Evolutionary conservation across 2,329 filamentous ascomycete genomes (phyloP).

Genomic region (Colletotrichum euphorbiae): DNA sequence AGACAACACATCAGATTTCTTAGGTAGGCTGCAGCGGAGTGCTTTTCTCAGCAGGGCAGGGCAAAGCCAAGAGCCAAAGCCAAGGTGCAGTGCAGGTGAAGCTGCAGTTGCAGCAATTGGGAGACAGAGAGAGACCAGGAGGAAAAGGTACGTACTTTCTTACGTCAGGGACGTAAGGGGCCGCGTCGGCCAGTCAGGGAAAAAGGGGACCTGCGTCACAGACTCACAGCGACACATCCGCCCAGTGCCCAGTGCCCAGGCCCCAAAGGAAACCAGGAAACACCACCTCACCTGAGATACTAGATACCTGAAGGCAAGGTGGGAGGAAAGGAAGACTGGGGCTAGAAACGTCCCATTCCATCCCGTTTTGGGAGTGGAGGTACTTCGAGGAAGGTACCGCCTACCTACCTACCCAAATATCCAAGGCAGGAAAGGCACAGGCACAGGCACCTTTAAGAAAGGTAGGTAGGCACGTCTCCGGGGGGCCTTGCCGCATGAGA

Average conservation of each 20-base stretch:
- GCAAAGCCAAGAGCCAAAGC: too few relatives aligned
- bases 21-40: neutral
- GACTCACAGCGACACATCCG: neutral
- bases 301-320: too few relatives aligned
- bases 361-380: too few relatives aligned
- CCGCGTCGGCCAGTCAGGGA: constrained; percentile 18
- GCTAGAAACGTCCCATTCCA: constrained; percentile 33
- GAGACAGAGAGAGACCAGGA: neutral
- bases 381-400: too few relatives aligned
- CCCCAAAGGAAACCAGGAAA: too few relatives aligned
- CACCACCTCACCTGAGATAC: too few relatives aligned
- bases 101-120: neutral
- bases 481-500: constrained; percentile 31
- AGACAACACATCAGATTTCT: constrained; percentile 3
- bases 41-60: neutral
- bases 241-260: too few relatives aligned
- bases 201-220: constrained; percentile 39
- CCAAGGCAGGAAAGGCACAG: too few relatives aligned
- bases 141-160: constrained; percentile 11
- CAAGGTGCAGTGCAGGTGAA: neutral
- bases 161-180: constrained; percentile 31
- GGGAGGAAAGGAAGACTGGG: constrained; percentile 6
- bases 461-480: neutral
- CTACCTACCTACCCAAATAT: too few relatives aligned
- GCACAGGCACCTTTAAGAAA: too few relatives aligned